These are phyloP conservation scores for Colletotrichum coccodes DNA, from an alignment of 2,329 filamentous ascomycete genomes.

Conservation along the genomic window DNA sequence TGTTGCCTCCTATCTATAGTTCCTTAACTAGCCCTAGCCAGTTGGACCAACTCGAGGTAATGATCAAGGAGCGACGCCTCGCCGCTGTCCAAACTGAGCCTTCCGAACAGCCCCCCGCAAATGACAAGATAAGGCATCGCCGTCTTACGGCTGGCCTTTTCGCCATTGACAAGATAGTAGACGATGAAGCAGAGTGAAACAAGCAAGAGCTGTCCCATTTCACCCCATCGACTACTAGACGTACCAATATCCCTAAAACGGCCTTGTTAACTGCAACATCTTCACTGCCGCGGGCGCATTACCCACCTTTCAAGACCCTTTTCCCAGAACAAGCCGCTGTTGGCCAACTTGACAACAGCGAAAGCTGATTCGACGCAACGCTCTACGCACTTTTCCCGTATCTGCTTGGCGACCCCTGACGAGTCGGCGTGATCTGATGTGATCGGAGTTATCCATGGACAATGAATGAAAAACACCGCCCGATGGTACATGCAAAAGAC, in stretches of 20 bases:
- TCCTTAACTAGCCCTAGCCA: neutral
- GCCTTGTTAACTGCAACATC: neutral
- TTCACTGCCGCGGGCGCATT: too few species aligned
- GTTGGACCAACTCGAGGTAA: slow-evolving; percentile 21
- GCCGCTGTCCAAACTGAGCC: slow-evolving; percentile 11
- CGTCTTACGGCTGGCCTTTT: slow-evolving; percentile 3
- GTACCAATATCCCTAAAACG: slow-evolving; percentile 1
- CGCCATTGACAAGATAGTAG: slow-evolving; percentile 18
- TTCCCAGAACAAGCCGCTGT: slow-evolving; percentile 20
- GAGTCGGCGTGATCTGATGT: neutral
- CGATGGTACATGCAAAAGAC: slow-evolving; percentile 29
- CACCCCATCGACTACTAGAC: slow-evolving; percentile 13
- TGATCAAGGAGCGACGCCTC: slow-evolving; percentile 19
- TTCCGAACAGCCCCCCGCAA: slow-evolving; percentile 19
- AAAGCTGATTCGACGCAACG: slow-evolving; percentile 23
- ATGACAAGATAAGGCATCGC: slow-evolving; percentile 25
- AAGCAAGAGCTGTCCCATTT: slow-evolving; percentile 24
- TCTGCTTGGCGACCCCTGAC: slow-evolving; percentile 1
- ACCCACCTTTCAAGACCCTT: slow-evolving; percentile 14
- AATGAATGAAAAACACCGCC: slow-evolving; percentile 18
- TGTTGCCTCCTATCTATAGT: too few species aligned
- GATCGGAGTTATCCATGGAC: slow-evolving; percentile 14
- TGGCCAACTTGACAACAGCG: slow-evolving; percentile 20
- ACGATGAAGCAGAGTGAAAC: slow-evolving; percentile 29
- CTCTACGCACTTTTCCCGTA: slow-evolving; percentile 9